A percentile compares a stretch with the other conserved stretches of the same genome.
phyloP scores from a whole-genome alignment of 1,139 yeast genomes.

The Candida tetrigidarum region DNA sequence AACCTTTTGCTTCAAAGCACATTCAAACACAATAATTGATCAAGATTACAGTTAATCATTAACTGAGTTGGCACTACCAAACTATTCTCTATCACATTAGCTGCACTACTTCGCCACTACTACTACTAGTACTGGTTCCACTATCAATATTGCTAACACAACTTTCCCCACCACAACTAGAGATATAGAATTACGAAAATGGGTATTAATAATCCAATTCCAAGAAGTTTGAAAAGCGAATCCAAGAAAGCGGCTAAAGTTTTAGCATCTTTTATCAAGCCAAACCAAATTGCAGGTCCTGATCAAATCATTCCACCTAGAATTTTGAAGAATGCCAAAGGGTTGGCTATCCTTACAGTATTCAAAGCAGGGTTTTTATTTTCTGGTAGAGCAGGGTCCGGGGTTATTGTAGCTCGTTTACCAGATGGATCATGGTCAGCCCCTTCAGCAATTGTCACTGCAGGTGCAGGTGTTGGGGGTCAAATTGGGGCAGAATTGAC shows the following conservation, averaged over 20 bases:
- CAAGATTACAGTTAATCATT: no score
- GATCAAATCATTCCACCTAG: slow-evolving; percentile 92
- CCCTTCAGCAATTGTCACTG: slow-evolving; percentile 93
- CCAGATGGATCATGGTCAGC: slow-evolving; percentile 99
- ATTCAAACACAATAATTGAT: not conserved
- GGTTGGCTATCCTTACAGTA: slow-evolving; percentile 89
- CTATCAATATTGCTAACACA: no score
- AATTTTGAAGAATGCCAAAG: slow-evolving; percentile 87
- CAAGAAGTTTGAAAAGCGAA: slow-evolving; percentile 87
- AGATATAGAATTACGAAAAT: slow-evolving; percentile 20
- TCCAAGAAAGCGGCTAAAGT: slow-evolving; percentile 97
- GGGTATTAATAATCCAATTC: slow-evolving; percentile 91
- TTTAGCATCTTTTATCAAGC: slow-evolving; percentile 87
- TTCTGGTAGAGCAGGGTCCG: slow-evolving; percentile 98
- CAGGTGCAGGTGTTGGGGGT: slow-evolving; percentile 99
- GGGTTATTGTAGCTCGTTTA: slow-evolving; percentile 90
- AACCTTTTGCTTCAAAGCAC: not conserved
- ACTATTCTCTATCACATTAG: no score
- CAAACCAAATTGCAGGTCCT: slow-evolving; percentile 92
- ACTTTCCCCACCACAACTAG: not conserved
- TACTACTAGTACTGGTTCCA: no score
- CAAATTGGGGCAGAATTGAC: slow-evolving; percentile 96
- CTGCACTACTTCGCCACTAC: no score
- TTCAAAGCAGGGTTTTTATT: slow-evolving; percentile 95
- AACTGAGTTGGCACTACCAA: no score